Evolutionary conservation across 1,139 yeast genomes (phyloP).

Genomic region (Hyphopichia pseudoburtonii): DNA sequence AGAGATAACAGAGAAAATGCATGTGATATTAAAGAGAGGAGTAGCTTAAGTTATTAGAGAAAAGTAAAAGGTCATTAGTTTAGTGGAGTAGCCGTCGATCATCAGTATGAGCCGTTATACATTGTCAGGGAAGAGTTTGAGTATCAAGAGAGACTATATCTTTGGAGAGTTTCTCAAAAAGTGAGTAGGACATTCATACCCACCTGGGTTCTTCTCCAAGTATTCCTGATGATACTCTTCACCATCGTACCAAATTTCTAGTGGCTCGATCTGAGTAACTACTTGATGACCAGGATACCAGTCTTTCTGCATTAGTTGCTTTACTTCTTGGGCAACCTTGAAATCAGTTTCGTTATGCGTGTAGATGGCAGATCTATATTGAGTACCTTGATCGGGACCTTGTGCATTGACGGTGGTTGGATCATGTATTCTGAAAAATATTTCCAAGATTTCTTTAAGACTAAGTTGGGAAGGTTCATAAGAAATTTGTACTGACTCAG

Average conservation of each 20-base stretch:
- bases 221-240: conserved; percentile 91
- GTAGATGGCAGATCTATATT: conserved; percentile 79
- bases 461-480: conserved; percentile 69
- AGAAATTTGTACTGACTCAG: conserved; percentile 79
- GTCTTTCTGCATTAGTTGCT: conserved; percentile 32
- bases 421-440: conserved; percentile 91
- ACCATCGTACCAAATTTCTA: conserved; percentile 79
- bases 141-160: no score
- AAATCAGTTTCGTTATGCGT: conserved; percentile 50
- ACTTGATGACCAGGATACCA: conserved; percentile 46
- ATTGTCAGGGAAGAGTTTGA: no score
- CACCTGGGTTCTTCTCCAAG: conserved; percentile 73
- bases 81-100: no score
- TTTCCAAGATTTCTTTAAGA: conserved; percentile 66
- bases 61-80: no score
- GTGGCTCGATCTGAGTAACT: conserved; percentile 69
- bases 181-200: conserved; percentile 90
- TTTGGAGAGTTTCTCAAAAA: conserved; percentile 52
- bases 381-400: conserved; percentile 83
- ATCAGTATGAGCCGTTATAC: no score
- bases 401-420: conserved; percentile 58
- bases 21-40: no score
- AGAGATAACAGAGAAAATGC: no score
- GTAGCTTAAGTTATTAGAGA: no score
- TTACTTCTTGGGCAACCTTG: conserved; percentile 26